Conservation (phyloP, 768 basidiomycete genomes). For the Boletus vermiculosoides region DNA sequence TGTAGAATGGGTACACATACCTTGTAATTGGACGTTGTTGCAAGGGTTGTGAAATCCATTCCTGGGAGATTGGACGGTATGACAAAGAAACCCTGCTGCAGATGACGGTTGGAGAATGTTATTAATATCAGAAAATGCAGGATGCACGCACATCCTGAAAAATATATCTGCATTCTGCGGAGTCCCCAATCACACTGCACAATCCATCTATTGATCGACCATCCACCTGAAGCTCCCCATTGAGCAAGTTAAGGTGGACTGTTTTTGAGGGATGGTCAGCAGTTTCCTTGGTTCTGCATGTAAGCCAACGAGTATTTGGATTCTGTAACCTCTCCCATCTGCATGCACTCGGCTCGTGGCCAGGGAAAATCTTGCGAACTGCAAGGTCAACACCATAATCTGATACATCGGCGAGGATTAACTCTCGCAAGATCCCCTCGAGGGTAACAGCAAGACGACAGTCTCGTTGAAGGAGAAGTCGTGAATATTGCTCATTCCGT, state of each 20-base stretch:
- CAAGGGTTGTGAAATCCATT: too few species aligned
- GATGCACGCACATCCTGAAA: background rate
- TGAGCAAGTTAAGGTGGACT: conserved; percentile 7
- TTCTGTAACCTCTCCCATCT: conserved; percentile 6
- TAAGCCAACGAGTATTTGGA: conserved; percentile 16
- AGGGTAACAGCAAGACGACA: conserved; percentile 19
- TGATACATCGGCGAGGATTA: background rate
- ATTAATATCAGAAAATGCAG: background rate
- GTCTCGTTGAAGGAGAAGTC: conserved; percentile 18
- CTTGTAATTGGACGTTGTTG: too few species aligned
- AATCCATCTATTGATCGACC: conserved; percentile 13
- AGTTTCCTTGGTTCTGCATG: background rate
- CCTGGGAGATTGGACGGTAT: too few species aligned
- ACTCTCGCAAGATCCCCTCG: conserved; percentile 4
- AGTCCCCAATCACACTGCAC: background rate
- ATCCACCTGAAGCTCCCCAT: conserved; percentile 16
- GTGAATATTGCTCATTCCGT: too few species aligned
- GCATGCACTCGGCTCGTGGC: conserved; percentile 4
- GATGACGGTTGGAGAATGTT: background rate
- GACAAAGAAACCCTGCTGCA: background rate
- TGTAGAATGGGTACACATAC: too few species aligned
- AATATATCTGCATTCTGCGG: background rate
- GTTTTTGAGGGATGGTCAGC: background rate
- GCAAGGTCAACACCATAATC: conserved; percentile 15
- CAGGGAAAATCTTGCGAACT: conserved; percentile 1